Base-by-base conservation (phyloP, 2,329 filamentous ascomycete genomes). In the Sarocladium kiliense region DNA sequence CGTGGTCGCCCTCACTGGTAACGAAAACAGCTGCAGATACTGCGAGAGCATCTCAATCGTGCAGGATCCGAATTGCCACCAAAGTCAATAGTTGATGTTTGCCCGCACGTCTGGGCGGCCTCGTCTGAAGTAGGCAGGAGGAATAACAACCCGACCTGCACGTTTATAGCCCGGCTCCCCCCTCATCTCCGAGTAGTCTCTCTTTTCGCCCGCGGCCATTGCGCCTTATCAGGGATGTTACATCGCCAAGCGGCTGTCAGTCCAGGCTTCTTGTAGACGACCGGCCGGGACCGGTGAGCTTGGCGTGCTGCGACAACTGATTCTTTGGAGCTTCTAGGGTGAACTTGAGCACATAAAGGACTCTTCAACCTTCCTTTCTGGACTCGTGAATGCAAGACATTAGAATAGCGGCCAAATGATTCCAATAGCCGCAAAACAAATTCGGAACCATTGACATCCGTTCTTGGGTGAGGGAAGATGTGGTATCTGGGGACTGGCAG, bases 101-200 rank as follows among this genome's bases (percentile, higher is more conserved):
- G 30, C 30, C 7, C 30, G 30, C 12, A 39, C 12, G 36, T n/a
- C 36, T 39, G 36, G 36, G 41, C 41, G 44, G n/a, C 14, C 23
- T 18, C 44, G 25, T 49, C 26, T 32, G 44, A 49, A 49, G 44
- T 49, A 32, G 44, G 44, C 44, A 49, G 44, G 44, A 49, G 44
- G 41, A 12, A 32, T n/a, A 45, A 25, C 9, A 21, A 26, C 9
- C 41, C 41, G 23, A 45, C 19, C 14, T 23, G 18, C 41, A 26
- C 5, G 16, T 45, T 26, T 45, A 23, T 26, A 23, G 16, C 10
- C 11, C 18, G 41, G 36, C 12, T 39, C 7, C 30, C 30, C 36
- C 36, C 41, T 45, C 41, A 45, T 45, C 23, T 45, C 41, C 41
- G 41, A 25, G 11, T 23, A 18, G 41, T 26, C 23, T 45, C 23